Percentiles rank a stretch among this genome's conserved stretches.
phyloP scores from a whole-genome alignment of 805 yeast genomes.

The Sugiyamaella mastotermitis region DNA sequence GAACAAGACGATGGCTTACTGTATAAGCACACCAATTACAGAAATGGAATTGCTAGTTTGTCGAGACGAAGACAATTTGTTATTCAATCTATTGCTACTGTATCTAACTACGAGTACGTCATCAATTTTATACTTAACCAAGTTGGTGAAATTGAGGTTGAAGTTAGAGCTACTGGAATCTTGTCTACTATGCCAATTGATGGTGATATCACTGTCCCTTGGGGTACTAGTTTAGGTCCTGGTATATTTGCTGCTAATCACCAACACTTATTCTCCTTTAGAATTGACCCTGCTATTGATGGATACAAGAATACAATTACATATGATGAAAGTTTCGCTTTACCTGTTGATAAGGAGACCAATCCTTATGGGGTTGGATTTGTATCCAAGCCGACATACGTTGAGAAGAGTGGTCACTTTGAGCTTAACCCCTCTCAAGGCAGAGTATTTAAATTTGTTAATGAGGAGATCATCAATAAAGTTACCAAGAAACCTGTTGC shows the following conservation, averaged over 20 bases:
- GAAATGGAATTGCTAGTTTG: constrained; percentile 72
- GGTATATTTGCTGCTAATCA: constrained; percentile 80
- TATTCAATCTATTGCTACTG: constrained; percentile 77
- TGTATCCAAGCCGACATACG: constrained; percentile 45
- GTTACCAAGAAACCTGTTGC: constrained; percentile 72
- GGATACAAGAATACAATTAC: constrained; percentile 72
- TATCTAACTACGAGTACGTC: constrained; percentile 82
- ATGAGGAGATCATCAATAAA: constrained; percentile 59
- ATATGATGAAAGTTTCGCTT: constrained; percentile 57
- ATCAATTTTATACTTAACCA: constrained; percentile 78
- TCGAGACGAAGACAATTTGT: constrained; percentile 71
- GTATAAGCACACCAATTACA: constrained; percentile 77
- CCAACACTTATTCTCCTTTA: constrained; percentile 73
- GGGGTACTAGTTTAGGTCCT: constrained; percentile 79
- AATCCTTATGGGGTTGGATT: constrained; percentile 78
- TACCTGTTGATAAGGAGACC: constrained; percentile 49
- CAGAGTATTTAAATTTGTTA: constrained; percentile 49
- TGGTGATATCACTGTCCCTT: constrained; percentile 64
- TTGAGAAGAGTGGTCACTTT: constrained; percentile 22
- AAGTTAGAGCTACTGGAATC: constrained; percentile 75
- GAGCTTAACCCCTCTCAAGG: constrained; percentile 43
- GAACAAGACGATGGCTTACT: constrained; percentile 80
- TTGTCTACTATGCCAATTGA: constrained; percentile 64
- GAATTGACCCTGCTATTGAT: constrained; percentile 76
- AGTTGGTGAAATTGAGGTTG: constrained; percentile 78